Evolutionary conservation across 2,329 filamentous ascomycete genomes (phyloP).

Genomic region (Plectosphaerella cucumerina): DNA sequence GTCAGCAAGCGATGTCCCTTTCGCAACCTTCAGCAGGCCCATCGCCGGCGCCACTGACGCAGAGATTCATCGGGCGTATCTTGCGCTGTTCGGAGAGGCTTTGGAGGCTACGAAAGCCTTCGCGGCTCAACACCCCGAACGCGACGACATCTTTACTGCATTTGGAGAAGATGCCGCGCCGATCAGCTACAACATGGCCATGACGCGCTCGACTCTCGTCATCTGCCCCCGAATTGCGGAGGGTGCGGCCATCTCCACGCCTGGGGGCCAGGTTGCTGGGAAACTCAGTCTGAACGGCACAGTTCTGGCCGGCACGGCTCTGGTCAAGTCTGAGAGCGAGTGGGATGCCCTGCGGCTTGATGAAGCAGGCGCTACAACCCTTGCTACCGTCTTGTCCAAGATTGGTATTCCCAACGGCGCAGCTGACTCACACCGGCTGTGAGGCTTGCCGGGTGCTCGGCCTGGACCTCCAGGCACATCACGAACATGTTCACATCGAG

Average conservation of each 20-base stretch:
- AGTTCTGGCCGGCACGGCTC: slow-evolving; percentile 57
- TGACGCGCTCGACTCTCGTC: slow-evolving; percentile 50
- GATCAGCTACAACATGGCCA: slow-evolving; percentile 61
- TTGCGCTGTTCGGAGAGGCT: slow-evolving; percentile 42
- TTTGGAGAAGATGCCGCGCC: not conserved
- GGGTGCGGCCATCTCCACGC: slow-evolving; percentile 29
- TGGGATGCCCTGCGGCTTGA: slow-evolving; percentile 50
- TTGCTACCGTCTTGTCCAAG: slow-evolving; percentile 33
- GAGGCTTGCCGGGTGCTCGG: no score
- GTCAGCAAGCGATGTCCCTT: slow-evolving; percentile 27
- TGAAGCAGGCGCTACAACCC: slow-evolving; percentile 4
- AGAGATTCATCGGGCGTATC: slow-evolving; percentile 38
- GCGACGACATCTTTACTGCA: no score
- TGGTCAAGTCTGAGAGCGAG: slow-evolving; percentile 56
- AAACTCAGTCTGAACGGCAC: slow-evolving; percentile 55
- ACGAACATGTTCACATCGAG: no score
- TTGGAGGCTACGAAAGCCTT: slow-evolving; percentile 29
- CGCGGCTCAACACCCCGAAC: not conserved
- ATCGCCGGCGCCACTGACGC: slow-evolving; percentile 28
- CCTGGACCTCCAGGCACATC: no score
- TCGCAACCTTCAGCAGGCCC: slow-evolving; percentile 37
- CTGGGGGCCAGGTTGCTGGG: slow-evolving; percentile 30
- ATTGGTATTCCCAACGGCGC: slow-evolving; percentile 30
- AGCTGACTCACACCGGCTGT: no score
- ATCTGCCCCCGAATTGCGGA: slow-evolving; percentile 52